Conservation (phyloP, 495 filamentous ascomycete species). For the Penicillium canescens region DNA sequence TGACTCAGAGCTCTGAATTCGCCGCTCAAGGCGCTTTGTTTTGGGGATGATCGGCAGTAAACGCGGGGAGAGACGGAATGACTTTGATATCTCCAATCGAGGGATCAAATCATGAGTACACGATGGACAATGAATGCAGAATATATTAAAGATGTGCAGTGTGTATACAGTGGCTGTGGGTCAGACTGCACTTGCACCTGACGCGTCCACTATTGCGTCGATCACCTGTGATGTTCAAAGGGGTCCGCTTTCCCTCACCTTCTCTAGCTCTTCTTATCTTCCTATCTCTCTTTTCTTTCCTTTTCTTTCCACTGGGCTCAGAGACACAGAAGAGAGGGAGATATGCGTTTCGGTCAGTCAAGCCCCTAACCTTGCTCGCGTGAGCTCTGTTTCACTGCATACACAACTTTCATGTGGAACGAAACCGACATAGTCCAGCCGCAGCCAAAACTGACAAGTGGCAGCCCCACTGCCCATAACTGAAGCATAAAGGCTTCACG, state of each 20-base stretch:
- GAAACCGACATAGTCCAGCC: constrained; percentile 2
- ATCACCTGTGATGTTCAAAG: constrained; percentile 8
- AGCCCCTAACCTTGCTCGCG: neutral
- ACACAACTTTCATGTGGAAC: constrained; percentile 1
- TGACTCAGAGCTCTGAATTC: neutral
- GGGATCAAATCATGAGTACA: neutral
- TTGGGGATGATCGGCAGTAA: constrained; percentile 4
- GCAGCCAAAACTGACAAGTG: neutral
- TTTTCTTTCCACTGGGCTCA: neutral
- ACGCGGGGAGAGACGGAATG: neutral
- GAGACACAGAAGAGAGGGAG: neutral
- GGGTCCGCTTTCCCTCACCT: neutral
- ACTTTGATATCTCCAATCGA: neutral
- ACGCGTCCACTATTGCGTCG: constrained; percentile 4
- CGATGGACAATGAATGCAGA: neutral
- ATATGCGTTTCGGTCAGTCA: constrained; percentile 2
- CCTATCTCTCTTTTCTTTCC: neutral
- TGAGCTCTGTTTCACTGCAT: neutral
- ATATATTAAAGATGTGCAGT: constrained; percentile 2
- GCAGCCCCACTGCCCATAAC: neutral
- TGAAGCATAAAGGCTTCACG: constrained; percentile 16
- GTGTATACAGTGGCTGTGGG: neutral
- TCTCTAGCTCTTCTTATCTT: neutral
- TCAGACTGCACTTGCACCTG: constrained; percentile 11
- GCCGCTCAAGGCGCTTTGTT: neutral